Base-by-base conservation (phyloP, 2,329 filamentous ascomycete genomes). In the Myriosclerotinia curreyana region DNA sequence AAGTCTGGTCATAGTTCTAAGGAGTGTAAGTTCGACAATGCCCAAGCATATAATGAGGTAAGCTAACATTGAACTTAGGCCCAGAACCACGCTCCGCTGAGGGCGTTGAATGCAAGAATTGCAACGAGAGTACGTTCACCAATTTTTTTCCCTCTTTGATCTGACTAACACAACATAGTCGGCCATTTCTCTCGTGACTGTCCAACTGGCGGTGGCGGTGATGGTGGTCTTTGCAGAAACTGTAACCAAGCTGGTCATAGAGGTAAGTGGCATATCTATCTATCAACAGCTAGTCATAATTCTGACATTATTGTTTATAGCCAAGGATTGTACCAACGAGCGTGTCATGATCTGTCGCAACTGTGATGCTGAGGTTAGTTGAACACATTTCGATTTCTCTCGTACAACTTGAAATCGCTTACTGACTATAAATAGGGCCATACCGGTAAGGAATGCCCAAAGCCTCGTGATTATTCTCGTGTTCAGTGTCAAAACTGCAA, bases 171-270 rank as follows among this genome's bases (percentile, higher is more conserved):
- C n/a, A 49, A 2, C 42, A 11, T 63, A 87, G 81, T 76, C 63
- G 86, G 87, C 3, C 87, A 90, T 70, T 86, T 86, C 70, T 80
- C 82, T 42, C 80, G 79, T 49, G 86, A 89, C 71, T 90, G 87
- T 72, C 86, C 88, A 36, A 78, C 86, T 73, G 86, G 82, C 20
- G 80, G 81, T 64, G 82, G 83, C 65, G 78, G 81, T 73, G 79
- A 79, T 68, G 71, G 76, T 73, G 78, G 78, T 5, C 79, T 83
- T 66, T 91, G 88, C 76, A 72, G 67, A 66, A 89, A 88, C 75
- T 91, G 88, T 71, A 78, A 80, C 49, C 82, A 87, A 69, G 75
- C 87, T 22, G 88, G 88, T 0, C 88, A 91, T 66, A 79, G 77
- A 44, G 25, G 62, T 64, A 60, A 48, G 48, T 20, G 5, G 36